These are phyloP conservation scores for Psilocybe tampanensis DNA, from an alignment of 768 basidiomycete genomes.

Conservation along the genomic window DNA sequence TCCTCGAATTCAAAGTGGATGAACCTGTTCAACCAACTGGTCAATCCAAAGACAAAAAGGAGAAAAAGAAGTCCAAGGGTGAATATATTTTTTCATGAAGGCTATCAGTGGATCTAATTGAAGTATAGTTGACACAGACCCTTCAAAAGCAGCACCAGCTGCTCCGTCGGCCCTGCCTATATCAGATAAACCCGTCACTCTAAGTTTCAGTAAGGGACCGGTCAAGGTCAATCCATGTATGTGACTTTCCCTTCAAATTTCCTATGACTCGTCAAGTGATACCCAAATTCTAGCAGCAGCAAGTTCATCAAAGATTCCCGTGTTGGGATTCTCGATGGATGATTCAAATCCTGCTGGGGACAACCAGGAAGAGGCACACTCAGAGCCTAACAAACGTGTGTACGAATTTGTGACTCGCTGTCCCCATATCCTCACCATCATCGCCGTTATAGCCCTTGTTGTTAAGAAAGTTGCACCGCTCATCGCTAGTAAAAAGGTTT, in stretches of 20 bases:
- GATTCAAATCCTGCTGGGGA: constrained; percentile 52
- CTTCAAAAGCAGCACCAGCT: constrained; percentile 32
- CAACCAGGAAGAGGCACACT: constrained; percentile 43
- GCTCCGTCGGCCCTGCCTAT: constrained; percentile 72
- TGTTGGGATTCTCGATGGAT: constrained; percentile 70
- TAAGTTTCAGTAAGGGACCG: constrained; percentile 67
- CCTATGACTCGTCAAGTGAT: background rate
- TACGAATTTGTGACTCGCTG: constrained; percentile 4
- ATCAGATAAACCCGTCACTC: constrained; percentile 79
- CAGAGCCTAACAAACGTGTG: constrained; percentile 56
- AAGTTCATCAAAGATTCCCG: constrained; percentile 37
- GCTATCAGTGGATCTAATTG: background rate
- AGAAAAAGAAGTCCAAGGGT: constrained; percentile 70
- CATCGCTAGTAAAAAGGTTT: constrained; percentile 84
- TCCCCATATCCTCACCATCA: background rate
- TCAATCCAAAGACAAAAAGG: constrained; percentile 46
- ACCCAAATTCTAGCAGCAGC: constrained; percentile 1
- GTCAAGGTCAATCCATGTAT: constrained; percentile 33
- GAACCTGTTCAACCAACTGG: constrained; percentile 44
- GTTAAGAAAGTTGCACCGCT: constrained; percentile 80
- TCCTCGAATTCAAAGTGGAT: constrained; percentile 81
- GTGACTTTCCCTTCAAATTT: background rate
- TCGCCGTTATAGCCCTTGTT: constrained; percentile 30
- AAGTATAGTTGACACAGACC: constrained; percentile 20
- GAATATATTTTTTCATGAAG: background rate